Evolutionary conservation across 495 filamentous ascomycete genomes (phyloP), one percentile per base, ranked within the genome.

Genomic region (Podospora fimiseda): DNA sequence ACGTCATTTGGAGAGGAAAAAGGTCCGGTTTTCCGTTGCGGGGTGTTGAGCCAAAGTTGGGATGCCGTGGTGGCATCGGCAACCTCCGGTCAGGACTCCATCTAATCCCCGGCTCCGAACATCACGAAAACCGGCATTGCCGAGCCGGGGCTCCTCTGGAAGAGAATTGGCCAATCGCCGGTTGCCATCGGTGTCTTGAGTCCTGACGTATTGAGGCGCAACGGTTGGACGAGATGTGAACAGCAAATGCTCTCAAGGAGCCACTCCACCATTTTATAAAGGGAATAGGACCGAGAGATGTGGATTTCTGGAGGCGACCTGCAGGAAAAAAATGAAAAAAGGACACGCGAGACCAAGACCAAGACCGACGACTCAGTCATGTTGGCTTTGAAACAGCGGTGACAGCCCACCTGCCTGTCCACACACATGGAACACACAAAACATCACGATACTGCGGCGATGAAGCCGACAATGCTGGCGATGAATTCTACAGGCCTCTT

Each of bases 291-390:
- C 44, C 21, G 22, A 30, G 44, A 30, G 16, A n/a, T 47, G 44
- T 47, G 44, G 44, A 22, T 47, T 47, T 47, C 11, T 16, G 23
- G 44, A 47, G 3, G 44, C 44, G 33, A 47, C 44, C 20, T 47
- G 44, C 44, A 47, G 44, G n/a, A 22, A 20, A 42, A 42, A 42
- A 19, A 19, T 9, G 39, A 44, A 22, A 44, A 20, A 43, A 43
- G 4, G 41, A 3, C 18, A 9, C 41, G 41, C 15, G 18, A 20
- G 16, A 20, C 16, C 8, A 22, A 23, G 20, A 14, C 42, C 18
- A n/a, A n/a, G n/a, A n/a, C n/a, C n/a, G n/a, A n/a, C n/a, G 18
- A 41, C 11, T 14, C 39, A 41, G 39, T n/a, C 11, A 41, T 41
- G 16, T 6, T 33, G 27, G 27, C 27, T 11, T 33, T 33, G 27